Evolutionary conservation across 805 yeast species (phyloP).

Genomic region (Wickerhamiella sorbophila): DNA sequence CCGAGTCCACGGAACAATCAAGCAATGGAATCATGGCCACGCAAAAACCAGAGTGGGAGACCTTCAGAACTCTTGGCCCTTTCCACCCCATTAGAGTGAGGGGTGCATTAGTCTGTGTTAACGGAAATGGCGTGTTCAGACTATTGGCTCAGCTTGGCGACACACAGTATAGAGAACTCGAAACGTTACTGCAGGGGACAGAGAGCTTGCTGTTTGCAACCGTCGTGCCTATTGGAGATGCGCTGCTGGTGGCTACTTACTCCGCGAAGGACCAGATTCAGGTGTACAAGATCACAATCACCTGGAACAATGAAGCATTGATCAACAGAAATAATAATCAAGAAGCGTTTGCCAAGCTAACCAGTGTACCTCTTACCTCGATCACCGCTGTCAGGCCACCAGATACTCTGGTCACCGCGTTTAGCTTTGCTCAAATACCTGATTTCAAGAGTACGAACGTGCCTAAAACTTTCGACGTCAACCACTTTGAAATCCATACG

Average conservation of each 20-base stretch:
- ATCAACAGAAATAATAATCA: constrained; percentile 2
- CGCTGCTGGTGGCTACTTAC: constrained; percentile 21
- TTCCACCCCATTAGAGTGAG: constrained; percentile 54
- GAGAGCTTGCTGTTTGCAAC: constrained; percentile 19
- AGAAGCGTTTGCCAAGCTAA: constrained; percentile 1
- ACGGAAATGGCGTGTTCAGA: constrained; percentile 46
- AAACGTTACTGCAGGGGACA: constrained; percentile 15
- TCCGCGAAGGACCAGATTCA: constrained; percentile 11
- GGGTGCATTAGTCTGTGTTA: constrained; percentile 54
- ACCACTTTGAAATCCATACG: not conserved
- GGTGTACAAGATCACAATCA: constrained; percentile 19
- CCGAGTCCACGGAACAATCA: not conserved
- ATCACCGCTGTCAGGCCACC: constrained; percentile 2
- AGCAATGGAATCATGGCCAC: constrained; percentile 2
- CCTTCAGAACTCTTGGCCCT: constrained; percentile 42
- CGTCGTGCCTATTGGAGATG: constrained; percentile 16
- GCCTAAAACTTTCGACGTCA: not conserved
- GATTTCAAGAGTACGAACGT: not conserved
- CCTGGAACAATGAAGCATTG: constrained; percentile 17
- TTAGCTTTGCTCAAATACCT: constrained; percentile 7
- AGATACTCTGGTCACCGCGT: constrained; percentile 2
- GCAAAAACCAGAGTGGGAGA: constrained; percentile 24
- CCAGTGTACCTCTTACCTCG: constrained; percentile 4
- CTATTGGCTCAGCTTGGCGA: constrained; percentile 39
- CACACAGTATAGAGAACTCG: constrained; percentile 16